phyloP scores from a whole-genome alignment of 2,329 filamentous ascomycete genomes.

The Pseudocercospora vitis region DNA sequence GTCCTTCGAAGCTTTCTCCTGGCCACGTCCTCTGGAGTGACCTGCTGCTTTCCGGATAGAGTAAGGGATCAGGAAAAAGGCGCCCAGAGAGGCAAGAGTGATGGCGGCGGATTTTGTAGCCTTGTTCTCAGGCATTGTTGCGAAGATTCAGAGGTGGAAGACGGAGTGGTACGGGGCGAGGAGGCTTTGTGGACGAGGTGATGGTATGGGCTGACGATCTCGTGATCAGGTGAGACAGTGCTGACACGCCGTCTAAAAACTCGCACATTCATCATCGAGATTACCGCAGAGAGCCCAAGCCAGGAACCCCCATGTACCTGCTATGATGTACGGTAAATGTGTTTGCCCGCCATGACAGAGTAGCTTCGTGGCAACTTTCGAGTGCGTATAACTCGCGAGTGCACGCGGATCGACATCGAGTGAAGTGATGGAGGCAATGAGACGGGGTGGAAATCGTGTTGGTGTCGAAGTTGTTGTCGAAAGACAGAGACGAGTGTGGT shows the following conservation, averaged over 20 bases:
- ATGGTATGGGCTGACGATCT: not conserved
- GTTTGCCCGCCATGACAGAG: not conserved
- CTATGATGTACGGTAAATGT: not conserved
- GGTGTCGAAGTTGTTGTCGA: too few species aligned
- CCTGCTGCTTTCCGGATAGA: slow-evolving; percentile 2
- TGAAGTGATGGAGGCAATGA: not conserved
- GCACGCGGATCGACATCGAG: not conserved
- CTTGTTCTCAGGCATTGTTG: not conserved
- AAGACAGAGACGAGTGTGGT: too few species aligned
- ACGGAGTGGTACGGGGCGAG: too few species aligned
- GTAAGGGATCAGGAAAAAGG: slow-evolving; percentile 4
- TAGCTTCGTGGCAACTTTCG: not conserved
- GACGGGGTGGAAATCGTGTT: too few species aligned
- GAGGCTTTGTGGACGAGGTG: not conserved
- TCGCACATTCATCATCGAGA: too few species aligned
- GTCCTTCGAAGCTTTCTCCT: slow-evolving; percentile 1
- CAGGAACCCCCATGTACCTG: not conserved
- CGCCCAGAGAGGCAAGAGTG: not conserved
- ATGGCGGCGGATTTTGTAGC: not conserved
- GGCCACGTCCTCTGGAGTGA: not conserved
- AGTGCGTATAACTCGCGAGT: too few species aligned
- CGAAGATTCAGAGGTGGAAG: too few species aligned
- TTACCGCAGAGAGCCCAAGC: too few species aligned
- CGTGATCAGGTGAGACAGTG: not conserved
- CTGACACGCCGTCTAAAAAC: too few species aligned